Conservation (phyloP, 139 green algal genomes). For the Chlamydomonas sp. region DNA sequence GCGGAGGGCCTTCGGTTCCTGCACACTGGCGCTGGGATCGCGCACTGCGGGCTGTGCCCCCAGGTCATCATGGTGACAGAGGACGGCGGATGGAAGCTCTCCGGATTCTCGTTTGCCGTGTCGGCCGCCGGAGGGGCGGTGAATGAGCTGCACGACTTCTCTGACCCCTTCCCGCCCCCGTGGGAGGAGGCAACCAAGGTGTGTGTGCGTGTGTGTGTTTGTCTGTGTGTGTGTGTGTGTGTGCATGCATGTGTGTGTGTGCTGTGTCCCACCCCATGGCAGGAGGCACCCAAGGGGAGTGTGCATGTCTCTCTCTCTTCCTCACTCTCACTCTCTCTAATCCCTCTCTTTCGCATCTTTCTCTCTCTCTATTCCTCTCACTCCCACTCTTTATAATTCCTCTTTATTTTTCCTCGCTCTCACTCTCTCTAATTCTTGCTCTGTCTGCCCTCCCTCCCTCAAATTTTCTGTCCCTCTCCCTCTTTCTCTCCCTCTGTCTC, state of each 20-base stretch:
- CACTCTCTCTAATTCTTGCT: too few species aligned
- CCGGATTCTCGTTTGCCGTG: conserved; percentile 47
- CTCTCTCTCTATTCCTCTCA: not conserved
- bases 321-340: not conserved
- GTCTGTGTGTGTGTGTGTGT: conserved; percentile 4
- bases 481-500: too few species aligned
- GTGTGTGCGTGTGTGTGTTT: not conserved
- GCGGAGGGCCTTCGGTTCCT: conserved; percentile 73
- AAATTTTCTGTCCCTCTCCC: too few species aligned
- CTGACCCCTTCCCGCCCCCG: conserved; percentile 24
- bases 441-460: too few species aligned
- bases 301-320: not conserved
- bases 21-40: conserved; percentile 60
- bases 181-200: conserved; percentile 42
- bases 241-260: not conserved
- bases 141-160: not conserved
- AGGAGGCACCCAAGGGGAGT: not conserved
- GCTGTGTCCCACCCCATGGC: not conserved
- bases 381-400: not conserved
- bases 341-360: not conserved
- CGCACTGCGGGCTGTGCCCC: conserved; percentile 60
- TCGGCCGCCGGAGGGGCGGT: conserved; percentile 7
- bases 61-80: conserved; percentile 26
- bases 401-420: not conserved
- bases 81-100: conserved; percentile 71